phyloP scores from a whole-genome alignment of 768 basidiomycete species.

The Polyporus arcularius region DNA sequence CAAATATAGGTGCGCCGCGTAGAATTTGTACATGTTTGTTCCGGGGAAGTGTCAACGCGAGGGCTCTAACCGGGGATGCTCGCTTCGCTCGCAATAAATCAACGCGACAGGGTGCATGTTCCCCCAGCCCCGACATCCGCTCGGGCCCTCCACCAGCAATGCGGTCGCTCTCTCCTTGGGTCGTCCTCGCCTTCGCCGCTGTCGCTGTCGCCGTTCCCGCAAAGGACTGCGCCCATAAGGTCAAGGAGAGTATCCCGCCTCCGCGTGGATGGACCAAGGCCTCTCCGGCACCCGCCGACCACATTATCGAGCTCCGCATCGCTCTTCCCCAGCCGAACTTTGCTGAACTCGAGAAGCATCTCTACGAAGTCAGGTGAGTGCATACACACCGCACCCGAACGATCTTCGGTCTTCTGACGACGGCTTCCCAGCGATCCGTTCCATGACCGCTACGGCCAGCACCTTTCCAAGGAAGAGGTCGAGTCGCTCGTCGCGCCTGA shows the following conservation, averaged over 20 bases:
- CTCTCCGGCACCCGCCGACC: slow-evolving; percentile 45
- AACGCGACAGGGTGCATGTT: background rate
- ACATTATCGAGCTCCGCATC: slow-evolving; percentile 54
- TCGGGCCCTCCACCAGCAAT: slow-evolving; percentile 13
- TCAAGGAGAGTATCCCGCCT: slow-evolving; percentile 49
- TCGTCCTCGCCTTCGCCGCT: slow-evolving; percentile 10
- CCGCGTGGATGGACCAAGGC: slow-evolving; percentile 54
- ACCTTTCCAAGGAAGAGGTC: slow-evolving; percentile 65
- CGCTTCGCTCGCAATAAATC: no score
- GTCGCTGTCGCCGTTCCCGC: slow-evolving; percentile 17
- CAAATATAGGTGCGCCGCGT: no score
- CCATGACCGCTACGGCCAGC: slow-evolving; percentile 35
- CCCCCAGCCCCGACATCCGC: slow-evolving; percentile 11
- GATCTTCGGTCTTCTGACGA: background rate
- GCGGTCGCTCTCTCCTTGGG: slow-evolving; percentile 16
- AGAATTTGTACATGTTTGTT: no score
- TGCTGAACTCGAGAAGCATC: slow-evolving; percentile 48
- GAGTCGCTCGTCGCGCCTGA: slow-evolving; percentile 62
- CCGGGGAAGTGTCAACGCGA: no score
- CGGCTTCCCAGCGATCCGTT: slow-evolving; percentile 26
- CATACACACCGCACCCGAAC: background rate
- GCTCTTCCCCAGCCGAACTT: slow-evolving; percentile 57
- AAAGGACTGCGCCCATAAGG: slow-evolving; percentile 26
- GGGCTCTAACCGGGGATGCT: no score
- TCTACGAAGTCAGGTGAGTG: slow-evolving; percentile 51